phyloP scores from a whole-genome alignment of 495 filamentous ascomycete species.

The Choiromyces venosus region DNA sequence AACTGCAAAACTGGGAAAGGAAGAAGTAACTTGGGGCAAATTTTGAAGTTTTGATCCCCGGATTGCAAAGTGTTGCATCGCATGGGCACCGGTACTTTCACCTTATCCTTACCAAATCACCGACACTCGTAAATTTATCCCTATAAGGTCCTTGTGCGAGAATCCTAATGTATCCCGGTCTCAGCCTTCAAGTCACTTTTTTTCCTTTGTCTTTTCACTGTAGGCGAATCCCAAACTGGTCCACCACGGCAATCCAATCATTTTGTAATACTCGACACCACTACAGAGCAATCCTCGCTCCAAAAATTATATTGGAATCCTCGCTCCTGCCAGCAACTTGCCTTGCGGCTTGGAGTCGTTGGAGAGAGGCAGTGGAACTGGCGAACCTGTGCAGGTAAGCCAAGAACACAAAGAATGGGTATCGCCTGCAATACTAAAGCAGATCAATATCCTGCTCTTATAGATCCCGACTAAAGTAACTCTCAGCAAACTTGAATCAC shows the following conservation, averaged over 20 bases:
- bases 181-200: background rate
- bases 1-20: background rate
- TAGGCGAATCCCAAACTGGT: background rate
- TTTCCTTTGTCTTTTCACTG: background rate
- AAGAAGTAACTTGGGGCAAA: background rate
- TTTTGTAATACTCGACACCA: background rate
- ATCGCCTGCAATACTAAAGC: background rate
- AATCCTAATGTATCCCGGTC: background rate
- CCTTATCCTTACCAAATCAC: background rate
- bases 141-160: background rate
- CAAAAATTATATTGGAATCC: too few species aligned
- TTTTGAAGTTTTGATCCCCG: background rate
- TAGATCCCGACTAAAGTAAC: background rate
- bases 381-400: background rate
- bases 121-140: background rate
- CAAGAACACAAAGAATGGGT: background rate
- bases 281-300: background rate
- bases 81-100: background rate
- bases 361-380: background rate
- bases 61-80: background rate
- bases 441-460: background rate
- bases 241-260: background rate
- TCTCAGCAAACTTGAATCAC: background rate
- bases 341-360: background rate
- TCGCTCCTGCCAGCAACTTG: background rate